These are phyloP conservation scores for Phytophthora litchii DNA, from an alignment of 352 stramenopile genomes.

Conservation along the genomic window DNA sequence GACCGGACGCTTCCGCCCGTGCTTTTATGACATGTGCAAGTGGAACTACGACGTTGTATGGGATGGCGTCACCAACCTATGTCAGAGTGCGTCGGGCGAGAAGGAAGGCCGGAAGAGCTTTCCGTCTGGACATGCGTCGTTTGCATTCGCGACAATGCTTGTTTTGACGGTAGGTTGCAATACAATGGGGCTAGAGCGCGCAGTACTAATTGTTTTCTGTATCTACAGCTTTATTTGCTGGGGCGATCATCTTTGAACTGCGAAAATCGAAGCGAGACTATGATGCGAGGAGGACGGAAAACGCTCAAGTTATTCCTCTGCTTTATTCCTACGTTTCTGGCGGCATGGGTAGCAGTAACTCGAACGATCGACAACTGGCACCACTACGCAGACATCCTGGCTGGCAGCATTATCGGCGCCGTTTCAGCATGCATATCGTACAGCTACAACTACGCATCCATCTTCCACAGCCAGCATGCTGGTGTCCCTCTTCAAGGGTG, in stretches of 20 bases:
- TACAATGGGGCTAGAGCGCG: neutral
- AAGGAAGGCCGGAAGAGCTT: conserved; percentile 84
- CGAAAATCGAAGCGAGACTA: conserved; percentile 61
- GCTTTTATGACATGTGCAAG: conserved; percentile 87
- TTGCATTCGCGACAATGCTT: conserved; percentile 83
- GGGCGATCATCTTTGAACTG: conserved; percentile 68
- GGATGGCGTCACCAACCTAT: conserved; percentile 80
- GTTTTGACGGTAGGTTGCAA: conserved; percentile 60
- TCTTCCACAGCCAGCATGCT: conserved; percentile 65
- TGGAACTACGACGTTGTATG: conserved; percentile 74
- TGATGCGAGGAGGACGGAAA: conserved; percentile 62
- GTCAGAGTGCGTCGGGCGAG: conserved; percentile 54
- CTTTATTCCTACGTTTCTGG: conserved; percentile 70
- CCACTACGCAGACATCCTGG: conserved; percentile 76
- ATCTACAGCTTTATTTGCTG: conserved; percentile 72
- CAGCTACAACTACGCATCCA: conserved; percentile 72
- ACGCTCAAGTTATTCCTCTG: conserved; percentile 79
- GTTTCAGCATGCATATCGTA: conserved; percentile 60
- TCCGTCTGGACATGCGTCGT: conserved; percentile 80
- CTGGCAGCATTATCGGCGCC: conserved; percentile 69
- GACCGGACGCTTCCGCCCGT: conserved; percentile 78
- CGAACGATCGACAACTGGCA: conserved; percentile 89
- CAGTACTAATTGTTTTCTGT: conserved; percentile 27
- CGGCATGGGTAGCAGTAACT: conserved; percentile 77
- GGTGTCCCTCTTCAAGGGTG: conserved; percentile 59